Percentiles rank a stretch among this genome's conserved stretches.
These are phyloP conservation scores for Bryoerythrophyllum caledonicum DNA, from an alignment of 225 moss, liverwort and hornwort species.

Conservation along the genomic window DNA sequence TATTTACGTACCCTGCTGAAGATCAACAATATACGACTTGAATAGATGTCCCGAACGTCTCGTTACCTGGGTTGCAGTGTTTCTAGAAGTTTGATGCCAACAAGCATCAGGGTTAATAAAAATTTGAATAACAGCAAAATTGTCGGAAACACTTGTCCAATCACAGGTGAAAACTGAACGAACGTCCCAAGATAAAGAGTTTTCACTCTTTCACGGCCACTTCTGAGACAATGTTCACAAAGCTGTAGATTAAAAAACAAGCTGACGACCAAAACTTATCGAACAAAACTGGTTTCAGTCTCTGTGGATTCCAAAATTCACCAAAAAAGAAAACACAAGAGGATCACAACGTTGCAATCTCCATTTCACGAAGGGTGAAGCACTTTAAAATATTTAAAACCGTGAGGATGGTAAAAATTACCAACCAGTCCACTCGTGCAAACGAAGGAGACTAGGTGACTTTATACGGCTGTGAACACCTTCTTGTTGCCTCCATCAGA, in stretches of 20 bases:
- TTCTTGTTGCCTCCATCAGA: constrained; percentile 49
- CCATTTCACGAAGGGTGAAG: not conserved
- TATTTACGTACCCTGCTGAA: too few species aligned
- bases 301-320: not conserved
- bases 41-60: not conserved
- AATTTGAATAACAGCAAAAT: too few species aligned
- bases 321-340: not conserved
- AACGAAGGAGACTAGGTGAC: constrained; percentile 2
- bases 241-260: not conserved
- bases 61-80: not conserved
- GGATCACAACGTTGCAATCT: constrained; percentile 3
- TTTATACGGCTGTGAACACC: constrained; percentile 39
- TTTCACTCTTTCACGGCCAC: not conserved
- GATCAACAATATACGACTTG: too few species aligned
- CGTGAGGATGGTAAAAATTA: constrained; percentile 13
- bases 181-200: not conserved
- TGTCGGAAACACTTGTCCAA: not conserved
- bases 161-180: not conserved
- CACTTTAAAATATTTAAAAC: constrained; percentile 15
- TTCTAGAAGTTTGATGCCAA: too few species aligned
- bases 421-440: constrained; percentile 13
- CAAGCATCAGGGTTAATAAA: too few species aligned
- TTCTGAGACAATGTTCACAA: not conserved
- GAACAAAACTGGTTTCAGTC: not conserved
- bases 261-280: not conserved